Evolutionary conservation across 2,329 filamentous ascomycete species (phyloP), one percentile per base, ranked within the genome.

Genomic region (Rhinocladiella similis): DNA sequence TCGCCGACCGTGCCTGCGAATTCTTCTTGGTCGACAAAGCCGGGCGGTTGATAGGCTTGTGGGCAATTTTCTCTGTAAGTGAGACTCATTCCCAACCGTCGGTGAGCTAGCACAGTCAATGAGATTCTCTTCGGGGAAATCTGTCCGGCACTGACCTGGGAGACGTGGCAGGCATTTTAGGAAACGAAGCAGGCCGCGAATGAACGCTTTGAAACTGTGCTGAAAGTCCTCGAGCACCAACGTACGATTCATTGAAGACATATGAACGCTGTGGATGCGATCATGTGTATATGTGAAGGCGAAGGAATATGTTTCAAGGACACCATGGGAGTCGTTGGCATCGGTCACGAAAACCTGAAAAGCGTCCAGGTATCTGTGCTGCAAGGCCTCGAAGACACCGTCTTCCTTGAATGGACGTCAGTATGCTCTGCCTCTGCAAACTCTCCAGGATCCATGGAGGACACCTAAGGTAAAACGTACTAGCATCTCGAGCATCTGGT

Each of bases 281-380:
- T 69, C 39, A 67, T 57, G 10, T 51, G 67, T 53, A 54, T 80
- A 80, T 18, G 73, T 72, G 64, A 82, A 76, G 4, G 70, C 72
- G 60, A 80, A 80, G 1, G 73, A 78, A 64, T 81, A 81, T 3
- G 71, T 73, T 65, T 82, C 79, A 10, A 81, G 47, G n/a, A 80
- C 71, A 27, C 74, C 66, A 6, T 65, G 60, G 2, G 70, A 68
- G 16, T 72, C 61, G 18, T 69, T 69, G 57, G 76, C 69, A 27
- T 73, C 69, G 54, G 75, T 72, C 18, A 82, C 70, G 35, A 73
- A 76, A 29, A 81, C 61, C 56, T 80, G 75, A n/a, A 82, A 56
- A 2, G 73, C 72, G 25, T 72, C 70, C 3, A 82, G 70, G 20
- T 72, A 68, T 25, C 73, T 73, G 19, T 68, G 69, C 47, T 71